These are phyloP conservation scores for Candida palmyrensis DNA, from an alignment of 805 yeast genomes.

Conservation along the genomic window DNA sequence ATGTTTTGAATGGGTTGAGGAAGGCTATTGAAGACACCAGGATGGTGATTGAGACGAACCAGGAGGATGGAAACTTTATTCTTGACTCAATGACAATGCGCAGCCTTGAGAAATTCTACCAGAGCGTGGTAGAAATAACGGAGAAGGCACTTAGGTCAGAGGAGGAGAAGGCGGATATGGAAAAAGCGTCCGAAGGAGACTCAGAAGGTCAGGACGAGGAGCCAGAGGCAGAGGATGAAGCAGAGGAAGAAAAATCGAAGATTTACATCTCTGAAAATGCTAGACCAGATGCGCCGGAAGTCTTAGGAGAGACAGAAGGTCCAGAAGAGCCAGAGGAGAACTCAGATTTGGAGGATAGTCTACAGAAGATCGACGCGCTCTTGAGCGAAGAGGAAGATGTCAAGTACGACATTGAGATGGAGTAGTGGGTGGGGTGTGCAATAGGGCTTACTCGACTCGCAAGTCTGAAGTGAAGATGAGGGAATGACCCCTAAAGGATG, in stretches of 20 bases:
- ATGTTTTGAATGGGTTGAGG: slow-evolving; percentile 26
- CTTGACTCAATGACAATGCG: slow-evolving; percentile 27
- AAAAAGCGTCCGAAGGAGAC: slow-evolving; percentile 6
- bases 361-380: slow-evolving; percentile 28
- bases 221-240: slow-evolving; percentile 14
- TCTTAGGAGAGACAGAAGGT: slow-evolving; percentile 8
- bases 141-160: slow-evolving; percentile 21
- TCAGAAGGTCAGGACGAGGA: slow-evolving; percentile 14
- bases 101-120: slow-evolving; percentile 26
- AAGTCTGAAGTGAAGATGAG: too few species aligned
- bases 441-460: too few species aligned
- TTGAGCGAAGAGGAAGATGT: slow-evolving; percentile 35
- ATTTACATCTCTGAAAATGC: slow-evolving; percentile 6
- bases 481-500: too few species aligned
- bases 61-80: slow-evolving; percentile 21
- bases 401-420: slow-evolving; percentile 30
- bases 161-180: slow-evolving; percentile 4
- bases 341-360: slow-evolving; percentile 7
- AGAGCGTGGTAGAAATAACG: slow-evolving; percentile 17
- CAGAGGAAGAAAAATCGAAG: slow-evolving; percentile 15
- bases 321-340: slow-evolving; percentile 5
- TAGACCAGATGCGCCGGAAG: slow-evolving; percentile 9
- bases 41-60: slow-evolving; percentile 16
- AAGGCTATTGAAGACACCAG: slow-evolving; percentile 30
- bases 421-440: too few species aligned